phyloP scores from a whole-genome alignment of 495 filamentous ascomycete genomes.

The Penicillium desertorum region DNA sequence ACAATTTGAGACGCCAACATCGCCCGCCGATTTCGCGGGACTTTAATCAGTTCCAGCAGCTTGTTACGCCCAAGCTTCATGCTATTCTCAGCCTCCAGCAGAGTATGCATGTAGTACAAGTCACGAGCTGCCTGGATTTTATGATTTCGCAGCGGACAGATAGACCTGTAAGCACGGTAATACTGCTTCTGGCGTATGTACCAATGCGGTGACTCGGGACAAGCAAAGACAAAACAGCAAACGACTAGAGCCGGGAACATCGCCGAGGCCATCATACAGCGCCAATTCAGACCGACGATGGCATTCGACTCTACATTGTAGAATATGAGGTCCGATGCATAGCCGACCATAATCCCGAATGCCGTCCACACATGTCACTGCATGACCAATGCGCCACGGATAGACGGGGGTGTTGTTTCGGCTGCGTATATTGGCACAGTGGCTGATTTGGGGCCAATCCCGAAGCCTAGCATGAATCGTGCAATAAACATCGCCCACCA shows the following conservation, averaged over 20 bases:
- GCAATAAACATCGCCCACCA: conserved; percentile 77
- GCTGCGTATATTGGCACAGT: conserved; percentile 80
- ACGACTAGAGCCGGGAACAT: conserved; percentile 72
- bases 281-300: conserved; percentile 73
- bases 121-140: conserved; percentile 80
- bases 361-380: conserved; percentile 90
- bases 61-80: conserved; percentile 62
- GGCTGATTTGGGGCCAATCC: conserved; percentile 77
- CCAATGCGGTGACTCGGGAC: conserved; percentile 77
- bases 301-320: conserved; percentile 57
- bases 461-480: conserved; percentile 70
- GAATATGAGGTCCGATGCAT: conserved; percentile 70
- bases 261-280: conserved; percentile 80
- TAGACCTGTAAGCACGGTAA: conserved; percentile 62
- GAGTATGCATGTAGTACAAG: conserved; percentile 75
- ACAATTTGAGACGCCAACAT: conserved; percentile 71
- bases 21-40: conserved; percentile 78
- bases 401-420: conserved; percentile 67
- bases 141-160: conserved; percentile 64
- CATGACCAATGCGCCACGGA: conserved; percentile 76
- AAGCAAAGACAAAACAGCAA: conserved; percentile 66
- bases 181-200: conserved; percentile 71
- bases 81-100: conserved; percentile 64
- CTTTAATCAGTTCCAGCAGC: conserved; percentile 65
- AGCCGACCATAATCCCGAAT: conserved; percentile 79